phyloP scores from a whole-genome alignment of 805 yeast species.

The Yamadazyma kitorensis region DNA sequence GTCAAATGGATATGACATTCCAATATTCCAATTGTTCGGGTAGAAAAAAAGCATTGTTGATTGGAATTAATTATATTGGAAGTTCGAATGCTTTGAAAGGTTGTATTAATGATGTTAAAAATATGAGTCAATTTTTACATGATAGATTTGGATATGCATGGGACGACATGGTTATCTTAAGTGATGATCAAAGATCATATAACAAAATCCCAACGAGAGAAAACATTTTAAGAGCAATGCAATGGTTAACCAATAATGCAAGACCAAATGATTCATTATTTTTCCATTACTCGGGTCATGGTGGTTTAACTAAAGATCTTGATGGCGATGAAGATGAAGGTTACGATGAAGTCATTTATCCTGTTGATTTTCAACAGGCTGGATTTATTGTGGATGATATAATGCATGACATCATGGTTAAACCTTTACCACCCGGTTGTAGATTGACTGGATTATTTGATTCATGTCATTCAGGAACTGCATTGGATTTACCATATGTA shows the following conservation, averaged over 20 bases:
- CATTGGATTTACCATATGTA: conserved; percentile 38
- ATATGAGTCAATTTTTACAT: conserved; percentile 31
- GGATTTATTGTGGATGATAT: conserved; percentile 38
- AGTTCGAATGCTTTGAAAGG: conserved; percentile 30
- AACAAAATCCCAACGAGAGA: conserved; percentile 32
- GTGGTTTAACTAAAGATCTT: conserved; percentile 33
- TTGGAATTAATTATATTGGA: conserved; percentile 36
- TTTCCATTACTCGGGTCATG: conserved; percentile 41
- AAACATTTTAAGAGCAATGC: conserved; percentile 38
- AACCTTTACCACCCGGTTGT: conserved; percentile 34
- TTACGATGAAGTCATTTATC: conserved; percentile 35
- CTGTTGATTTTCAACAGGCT: conserved; percentile 30
- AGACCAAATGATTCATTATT: conserved; percentile 38
- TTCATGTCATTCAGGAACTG: conserved; percentile 41
- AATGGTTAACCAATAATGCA: conserved; percentile 38
- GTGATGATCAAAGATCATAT: conserved; percentile 32
- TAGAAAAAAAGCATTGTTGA: conserved; percentile 32
- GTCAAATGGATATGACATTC: conserved; percentile 32
- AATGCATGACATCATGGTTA: conserved; percentile 40
- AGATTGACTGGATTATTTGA: conserved; percentile 38
- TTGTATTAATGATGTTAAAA: conserved; percentile 39
- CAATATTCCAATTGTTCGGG: conserved; percentile 39
- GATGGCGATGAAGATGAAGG: conserved; percentile 40
- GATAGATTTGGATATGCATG: conserved; percentile 28
- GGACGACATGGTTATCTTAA: conserved; percentile 38